Evolutionary conservation across 1,139 yeast species (phyloP).

Genomic region (Diutina mesorugosa): DNA sequence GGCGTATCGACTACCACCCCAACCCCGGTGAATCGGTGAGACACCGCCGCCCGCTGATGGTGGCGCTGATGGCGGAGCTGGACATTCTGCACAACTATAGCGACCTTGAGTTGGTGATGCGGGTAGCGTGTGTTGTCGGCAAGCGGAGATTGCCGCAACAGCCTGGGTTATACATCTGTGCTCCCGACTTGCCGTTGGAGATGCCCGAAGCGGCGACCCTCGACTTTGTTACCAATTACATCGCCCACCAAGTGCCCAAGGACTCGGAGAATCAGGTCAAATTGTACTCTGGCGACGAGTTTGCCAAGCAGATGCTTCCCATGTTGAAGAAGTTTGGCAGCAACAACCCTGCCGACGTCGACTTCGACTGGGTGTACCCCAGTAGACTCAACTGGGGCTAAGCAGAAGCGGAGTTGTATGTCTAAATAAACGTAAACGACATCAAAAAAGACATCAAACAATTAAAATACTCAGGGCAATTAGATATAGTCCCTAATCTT

Average conservation of each 20-base stretch:
- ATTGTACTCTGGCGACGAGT: constrained; percentile 12
- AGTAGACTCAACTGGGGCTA: constrained; percentile 21
- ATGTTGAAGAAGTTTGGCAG: constrained; percentile 23
- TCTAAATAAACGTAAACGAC: too few species aligned
- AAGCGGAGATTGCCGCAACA: constrained; percentile 10
- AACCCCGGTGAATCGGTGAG: constrained; percentile 7
- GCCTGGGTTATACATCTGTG: constrained; percentile 11
- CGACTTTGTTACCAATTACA: constrained; percentile 25
- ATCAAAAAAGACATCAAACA: too few species aligned
- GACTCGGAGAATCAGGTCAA: constrained; percentile 12
- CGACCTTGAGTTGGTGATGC: constrained; percentile 24
- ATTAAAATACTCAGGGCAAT: too few species aligned
- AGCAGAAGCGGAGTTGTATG: background rate
- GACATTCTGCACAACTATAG: constrained; percentile 28
- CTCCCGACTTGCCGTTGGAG: constrained; percentile 19
- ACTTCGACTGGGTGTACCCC: constrained; percentile 24
- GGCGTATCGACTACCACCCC: constrained; percentile 20
- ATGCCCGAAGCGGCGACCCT: constrained; percentile 24
- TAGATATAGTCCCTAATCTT: too few species aligned
- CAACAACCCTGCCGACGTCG: constrained; percentile 13
- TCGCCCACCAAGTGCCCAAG: constrained; percentile 9
- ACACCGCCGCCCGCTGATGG: constrained; percentile 24
- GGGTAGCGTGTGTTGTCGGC: constrained; percentile 18
- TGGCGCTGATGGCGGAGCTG: constrained; percentile 25
- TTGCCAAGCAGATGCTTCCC: constrained; percentile 13